phyloP scores from a whole-genome alignment of 768 basidiomycete genomes.

The Infundibulicybe gibba region DNA sequence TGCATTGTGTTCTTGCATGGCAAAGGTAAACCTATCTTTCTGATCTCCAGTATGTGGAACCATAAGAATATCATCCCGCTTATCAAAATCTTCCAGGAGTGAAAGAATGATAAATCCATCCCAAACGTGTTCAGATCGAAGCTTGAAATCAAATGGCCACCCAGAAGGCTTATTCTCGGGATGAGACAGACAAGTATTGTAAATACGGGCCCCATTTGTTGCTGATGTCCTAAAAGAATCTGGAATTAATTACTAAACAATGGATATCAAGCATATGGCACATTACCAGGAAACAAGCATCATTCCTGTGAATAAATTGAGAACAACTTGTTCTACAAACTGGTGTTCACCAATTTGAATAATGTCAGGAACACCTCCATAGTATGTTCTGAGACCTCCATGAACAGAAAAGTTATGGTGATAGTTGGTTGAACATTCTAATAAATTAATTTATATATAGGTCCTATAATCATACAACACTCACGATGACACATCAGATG shows the following conservation, averaged over 20 bases:
- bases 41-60: conserved; percentile 20
- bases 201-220: conserved; percentile 15
- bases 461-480: neutral
- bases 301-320: conserved; percentile 15
- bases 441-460: neutral
- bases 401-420: conserved; percentile 20
- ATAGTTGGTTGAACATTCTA: conserved; percentile 19
- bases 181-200: conserved; percentile 10
- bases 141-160: conserved; percentile 11
- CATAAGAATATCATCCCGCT: conserved; percentile 5
- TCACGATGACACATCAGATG: conserved; percentile 6
- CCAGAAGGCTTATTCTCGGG: conserved; percentile 5
- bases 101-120: conserved; percentile 14
- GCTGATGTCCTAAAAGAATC: conserved; percentile 19
- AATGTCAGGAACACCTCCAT: conserved; percentile 13
- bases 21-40: conserved; percentile 14
- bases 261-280: no score
- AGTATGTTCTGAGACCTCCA: conserved; percentile 15
- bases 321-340: conserved; percentile 14
- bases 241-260: no score
- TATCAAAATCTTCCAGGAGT: conserved; percentile 16
- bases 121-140: conserved; percentile 17
- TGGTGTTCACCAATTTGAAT: conserved; percentile 24
- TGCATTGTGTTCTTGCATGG: conserved; percentile 18
- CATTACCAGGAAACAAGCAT: conserved; percentile 18